phyloP scores from a whole-genome alignment of 495 filamentous ascomycete species.

The Penicillium ochrochloron region DNA sequence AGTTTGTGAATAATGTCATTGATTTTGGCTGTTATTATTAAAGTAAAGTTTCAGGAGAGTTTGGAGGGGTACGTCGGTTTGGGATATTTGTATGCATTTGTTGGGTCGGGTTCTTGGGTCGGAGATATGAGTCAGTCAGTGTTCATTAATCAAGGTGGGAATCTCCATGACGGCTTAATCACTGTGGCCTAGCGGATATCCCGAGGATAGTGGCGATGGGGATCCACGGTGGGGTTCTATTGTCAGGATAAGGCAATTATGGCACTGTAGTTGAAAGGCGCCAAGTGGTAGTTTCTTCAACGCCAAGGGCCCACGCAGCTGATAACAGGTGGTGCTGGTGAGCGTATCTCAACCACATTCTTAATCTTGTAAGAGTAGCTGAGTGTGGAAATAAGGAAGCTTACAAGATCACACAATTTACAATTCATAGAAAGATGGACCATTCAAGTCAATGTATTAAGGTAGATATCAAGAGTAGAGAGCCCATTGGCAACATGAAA shows the following conservation, averaged over 20 bases:
- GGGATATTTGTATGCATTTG: neutral
- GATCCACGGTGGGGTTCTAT: neutral
- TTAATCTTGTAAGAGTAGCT: neutral
- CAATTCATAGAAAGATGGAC: neutral
- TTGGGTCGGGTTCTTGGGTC: neutral
- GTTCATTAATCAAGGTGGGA: neutral
- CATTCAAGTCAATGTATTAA: constrained; percentile 1
- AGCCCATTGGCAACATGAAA: neutral
- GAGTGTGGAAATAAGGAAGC: neutral
- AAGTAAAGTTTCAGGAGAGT: neutral
- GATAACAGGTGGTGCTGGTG: neutral
- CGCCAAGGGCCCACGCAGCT: neutral
- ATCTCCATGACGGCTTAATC: neutral
- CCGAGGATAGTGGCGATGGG: neutral
- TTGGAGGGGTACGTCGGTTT: neutral
- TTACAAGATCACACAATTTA: neutral
- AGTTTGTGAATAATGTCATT: neutral
- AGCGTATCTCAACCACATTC: neutral
- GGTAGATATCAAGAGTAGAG: constrained; percentile 9
- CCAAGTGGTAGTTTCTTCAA: neutral
- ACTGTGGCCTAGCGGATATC: neutral
- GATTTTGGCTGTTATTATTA: neutral
- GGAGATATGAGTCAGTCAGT: too few relatives aligned
- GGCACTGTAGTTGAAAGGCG: neutral
- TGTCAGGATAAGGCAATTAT: neutral